A percentile compares a stretch with the other conserved stretches of the same genome.
Evolutionary conservation across 257 asterid species (phyloP).

Genomic region (Phtheirospermum japonicum): DNA sequence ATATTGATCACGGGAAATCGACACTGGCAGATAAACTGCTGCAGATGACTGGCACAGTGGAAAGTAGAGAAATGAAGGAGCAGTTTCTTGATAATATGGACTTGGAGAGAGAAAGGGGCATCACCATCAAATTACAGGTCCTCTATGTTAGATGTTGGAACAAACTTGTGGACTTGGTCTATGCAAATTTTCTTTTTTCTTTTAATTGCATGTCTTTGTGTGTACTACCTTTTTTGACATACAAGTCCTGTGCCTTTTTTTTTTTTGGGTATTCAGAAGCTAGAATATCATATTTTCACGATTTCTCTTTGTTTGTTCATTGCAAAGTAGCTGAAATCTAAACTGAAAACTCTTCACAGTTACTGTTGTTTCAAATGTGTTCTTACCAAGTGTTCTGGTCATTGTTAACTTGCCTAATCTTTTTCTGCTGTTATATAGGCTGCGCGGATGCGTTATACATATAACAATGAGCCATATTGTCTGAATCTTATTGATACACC

Average conservation of each 20-base stretch:
- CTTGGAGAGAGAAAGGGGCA: constrained; percentile 99
- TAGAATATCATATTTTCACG: constrained; percentile 8
- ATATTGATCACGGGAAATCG: constrained; percentile 96
- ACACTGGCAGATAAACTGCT: constrained; percentile 93
- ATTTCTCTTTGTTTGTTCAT: background rate
- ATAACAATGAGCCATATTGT: constrained; percentile 72
- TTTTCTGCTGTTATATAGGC: constrained; percentile 43
- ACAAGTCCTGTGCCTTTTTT: constrained; percentile 5
- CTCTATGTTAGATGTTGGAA: constrained; percentile 1
- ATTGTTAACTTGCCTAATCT: background rate
- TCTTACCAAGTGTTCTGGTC: background rate
- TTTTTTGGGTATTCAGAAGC: constrained; percentile 2
- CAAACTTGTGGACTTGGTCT: background rate
- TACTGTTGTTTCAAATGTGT: background rate
- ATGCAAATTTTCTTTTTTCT: background rate
- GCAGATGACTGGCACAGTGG: constrained; percentile 94
- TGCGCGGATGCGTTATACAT: constrained; percentile 87
- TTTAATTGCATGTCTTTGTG: background rate
- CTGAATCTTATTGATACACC: constrained; percentile 98
- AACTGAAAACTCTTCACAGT: constrained; percentile 9
- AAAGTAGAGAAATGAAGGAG: constrained; percentile 91
- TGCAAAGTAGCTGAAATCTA: constrained; percentile 6
- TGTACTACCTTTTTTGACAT: background rate
- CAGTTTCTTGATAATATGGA: constrained; percentile 99
- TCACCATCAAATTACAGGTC: constrained; percentile 98